Percentiles rank a stretch among this genome's conserved stretches.
These are phyloP conservation scores for Ophiostoma quercus DNA, from an alignment of 2,329 filamentous ascomycete genomes.

Conservation along the genomic window DNA sequence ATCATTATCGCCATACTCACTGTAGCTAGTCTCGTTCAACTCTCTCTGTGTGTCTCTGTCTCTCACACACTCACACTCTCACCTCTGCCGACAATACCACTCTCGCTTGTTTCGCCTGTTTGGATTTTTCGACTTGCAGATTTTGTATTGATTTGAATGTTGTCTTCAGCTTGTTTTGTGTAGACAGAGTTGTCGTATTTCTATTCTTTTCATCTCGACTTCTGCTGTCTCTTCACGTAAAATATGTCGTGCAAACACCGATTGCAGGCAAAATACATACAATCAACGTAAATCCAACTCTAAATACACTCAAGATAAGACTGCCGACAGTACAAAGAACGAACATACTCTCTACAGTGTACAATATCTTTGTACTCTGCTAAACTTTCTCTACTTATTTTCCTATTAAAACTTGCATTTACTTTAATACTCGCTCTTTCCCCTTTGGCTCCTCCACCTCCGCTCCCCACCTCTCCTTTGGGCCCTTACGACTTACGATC, in stretches of 20 bases:
- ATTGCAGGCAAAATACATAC: not conserved
- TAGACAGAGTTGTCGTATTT: not conserved
- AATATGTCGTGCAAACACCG: not conserved
- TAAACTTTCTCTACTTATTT: not conserved
- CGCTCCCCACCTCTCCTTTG: not conserved
- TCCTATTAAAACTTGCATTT: not conserved
- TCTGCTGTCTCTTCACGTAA: too few species aligned
- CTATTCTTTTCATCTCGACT: too few species aligned
- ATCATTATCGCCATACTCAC: not conserved
- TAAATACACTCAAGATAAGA: too few species aligned
- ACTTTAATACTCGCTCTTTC: conserved; percentile 2
- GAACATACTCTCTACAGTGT: not conserved
- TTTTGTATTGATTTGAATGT: not conserved
- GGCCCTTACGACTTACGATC: not conserved
- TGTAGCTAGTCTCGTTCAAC: not conserved
- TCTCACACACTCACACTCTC: too few species aligned
- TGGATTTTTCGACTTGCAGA: not conserved
- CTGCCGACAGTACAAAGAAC: not conserved
- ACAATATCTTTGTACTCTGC: not conserved
- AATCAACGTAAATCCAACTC: too few species aligned
- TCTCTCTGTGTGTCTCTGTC: too few species aligned
- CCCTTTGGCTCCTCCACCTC: not conserved
- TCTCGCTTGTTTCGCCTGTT: not conserved
- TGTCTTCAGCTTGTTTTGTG: not conserved
- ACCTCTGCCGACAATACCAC: not conserved